These are phyloP conservation scores for Candida oleophila DNA, from an alignment of 805 yeast species.

Conservation along the genomic window DNA sequence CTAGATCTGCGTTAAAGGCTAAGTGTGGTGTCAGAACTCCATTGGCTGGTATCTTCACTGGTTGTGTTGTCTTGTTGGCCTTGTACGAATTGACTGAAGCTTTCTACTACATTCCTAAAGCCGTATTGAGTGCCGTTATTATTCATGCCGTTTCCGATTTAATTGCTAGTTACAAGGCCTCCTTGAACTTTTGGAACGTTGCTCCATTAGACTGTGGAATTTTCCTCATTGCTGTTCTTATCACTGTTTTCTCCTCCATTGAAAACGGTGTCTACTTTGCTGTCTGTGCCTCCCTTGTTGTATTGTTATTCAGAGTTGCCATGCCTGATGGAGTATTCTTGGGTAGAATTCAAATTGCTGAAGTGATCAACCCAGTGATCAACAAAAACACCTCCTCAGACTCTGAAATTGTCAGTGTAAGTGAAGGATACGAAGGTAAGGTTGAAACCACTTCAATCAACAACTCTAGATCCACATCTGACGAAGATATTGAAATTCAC, in stretches of 20 bases:
- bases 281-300: conserved; percentile 76
- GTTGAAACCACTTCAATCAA: background rate
- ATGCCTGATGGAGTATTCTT: conserved; percentile 80
- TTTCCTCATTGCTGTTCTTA: conserved; percentile 68
- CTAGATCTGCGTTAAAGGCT: conserved; percentile 90
- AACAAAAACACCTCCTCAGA: conserved; percentile 19
- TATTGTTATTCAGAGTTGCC: conserved; percentile 69
- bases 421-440: conserved; percentile 7
- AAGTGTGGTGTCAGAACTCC: conserved; percentile 97
- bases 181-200: conserved; percentile 69
- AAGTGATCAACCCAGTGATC: conserved; percentile 62
- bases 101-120: conserved; percentile 88
- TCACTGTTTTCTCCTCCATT: conserved; percentile 75
- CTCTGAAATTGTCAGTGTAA: conserved; percentile 2
- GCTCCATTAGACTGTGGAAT: conserved; percentile 74
- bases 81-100: conserved; percentile 80
- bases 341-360: conserved; percentile 73
- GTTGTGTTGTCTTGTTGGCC: conserved; percentile 83
- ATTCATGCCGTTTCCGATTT: conserved; percentile 92
- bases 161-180: conserved; percentile 64
- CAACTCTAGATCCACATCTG: conserved; percentile 13
- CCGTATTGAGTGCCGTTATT: conserved; percentile 81
- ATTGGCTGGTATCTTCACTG: conserved; percentile 86
- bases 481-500: conserved; percentile 40
- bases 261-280: conserved; percentile 93